A percentile compares a stretch with the other conserved stretches of the same genome.
Evolutionary conservation across 2,329 filamentous ascomycete species (phyloP).

Genomic region (Pezicula carpinea): DNA sequence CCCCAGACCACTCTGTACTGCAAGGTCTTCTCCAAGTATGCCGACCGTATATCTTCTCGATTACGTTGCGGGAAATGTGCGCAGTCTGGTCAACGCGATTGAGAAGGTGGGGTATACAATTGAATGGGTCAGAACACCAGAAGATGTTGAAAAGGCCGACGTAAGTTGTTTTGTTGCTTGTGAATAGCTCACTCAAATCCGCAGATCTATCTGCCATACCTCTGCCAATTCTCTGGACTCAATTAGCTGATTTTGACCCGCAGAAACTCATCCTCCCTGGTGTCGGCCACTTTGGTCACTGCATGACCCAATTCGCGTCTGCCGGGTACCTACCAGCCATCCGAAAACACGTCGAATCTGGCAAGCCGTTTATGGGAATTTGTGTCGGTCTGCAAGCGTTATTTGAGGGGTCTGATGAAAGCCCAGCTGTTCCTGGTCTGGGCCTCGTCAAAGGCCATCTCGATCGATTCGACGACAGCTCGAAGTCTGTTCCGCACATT

Average conservation of each 20-base stretch:
- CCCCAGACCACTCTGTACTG: too few relatives aligned
- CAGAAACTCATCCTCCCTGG: constrained; percentile 93
- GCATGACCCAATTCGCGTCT: constrained; percentile 74
- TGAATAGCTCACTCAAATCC: not conserved
- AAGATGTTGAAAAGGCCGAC: constrained; percentile 80
- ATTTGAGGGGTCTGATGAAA: constrained; percentile 81
- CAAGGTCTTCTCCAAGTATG: constrained; percentile 42
- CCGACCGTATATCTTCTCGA: constrained; percentile 73
- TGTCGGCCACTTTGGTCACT: constrained; percentile 97
- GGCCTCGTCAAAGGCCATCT: constrained; percentile 68
- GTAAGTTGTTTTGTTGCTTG: constrained; percentile 42
- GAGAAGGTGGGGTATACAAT: constrained; percentile 92
- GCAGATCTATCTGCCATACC: constrained; percentile 1
- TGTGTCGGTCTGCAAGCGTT: constrained; percentile 92
- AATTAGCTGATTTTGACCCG: too few relatives aligned
- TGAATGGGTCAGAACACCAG: constrained; percentile 83
- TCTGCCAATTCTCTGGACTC: not conserved
- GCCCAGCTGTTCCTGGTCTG: constrained; percentile 66
- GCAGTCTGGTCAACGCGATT: constrained; percentile 94
- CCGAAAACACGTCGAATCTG: constrained; percentile 73
- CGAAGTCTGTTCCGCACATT: constrained; percentile 96
- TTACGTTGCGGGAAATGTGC: constrained; percentile 95
- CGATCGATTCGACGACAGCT: constrained; percentile 67
- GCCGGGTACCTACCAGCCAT: constrained; percentile 84
- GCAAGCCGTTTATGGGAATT: constrained; percentile 98